Percentiles rank a stretch among this genome's conserved stretches.
These are phyloP conservation scores for Buxus sempervirens DNA, from an alignment of 164 flowering plant species.

Conservation along the genomic window DNA sequence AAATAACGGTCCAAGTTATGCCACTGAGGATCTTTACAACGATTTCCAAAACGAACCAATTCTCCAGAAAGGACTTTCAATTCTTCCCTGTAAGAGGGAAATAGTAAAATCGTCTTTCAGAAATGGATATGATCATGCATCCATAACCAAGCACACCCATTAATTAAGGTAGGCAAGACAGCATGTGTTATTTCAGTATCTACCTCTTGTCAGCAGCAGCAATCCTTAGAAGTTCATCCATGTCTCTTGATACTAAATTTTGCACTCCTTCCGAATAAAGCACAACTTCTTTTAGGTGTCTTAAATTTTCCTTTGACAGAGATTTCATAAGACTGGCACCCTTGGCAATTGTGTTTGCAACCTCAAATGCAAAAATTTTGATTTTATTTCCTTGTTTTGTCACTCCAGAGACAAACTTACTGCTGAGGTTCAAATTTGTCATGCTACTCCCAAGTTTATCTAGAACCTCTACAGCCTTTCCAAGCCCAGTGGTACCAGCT, in stretches of 20 bases:
- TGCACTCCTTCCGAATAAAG: constrained; percentile 37
- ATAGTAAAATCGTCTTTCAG: not conserved
- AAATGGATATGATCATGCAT: not conserved
- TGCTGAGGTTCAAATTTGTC: constrained; percentile 25
- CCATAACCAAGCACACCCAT: not conserved
- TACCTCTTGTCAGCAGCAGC: constrained; percentile 40
- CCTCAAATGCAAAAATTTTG: constrained; percentile 35
- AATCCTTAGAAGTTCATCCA: constrained; percentile 31
- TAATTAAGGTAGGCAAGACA: not conserved
- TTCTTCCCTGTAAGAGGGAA: constrained; percentile 60
- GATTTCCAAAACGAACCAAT: constrained; percentile 91
- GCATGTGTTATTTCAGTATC: not conserved
- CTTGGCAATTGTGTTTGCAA: constrained; percentile 40
- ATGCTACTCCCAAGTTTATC: constrained; percentile 39
- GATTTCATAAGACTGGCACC: constrained; percentile 34
- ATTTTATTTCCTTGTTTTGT: constrained; percentile 30
- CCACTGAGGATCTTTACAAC: constrained; percentile 96
- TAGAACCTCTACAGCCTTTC: constrained; percentile 33
- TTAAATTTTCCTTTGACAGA: constrained; percentile 22
- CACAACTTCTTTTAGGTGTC: constrained; percentile 30
- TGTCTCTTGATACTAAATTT: constrained; percentile 30
- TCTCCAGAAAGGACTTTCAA: constrained; percentile 71
- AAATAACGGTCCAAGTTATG: constrained; percentile 85
- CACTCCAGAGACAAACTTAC: constrained; percentile 24
- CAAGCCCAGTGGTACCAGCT: constrained; percentile 29